These are phyloP conservation scores for Patellaria atrata DNA, from an alignment of 495 filamentous ascomycete species.

Conservation along the genomic window DNA sequence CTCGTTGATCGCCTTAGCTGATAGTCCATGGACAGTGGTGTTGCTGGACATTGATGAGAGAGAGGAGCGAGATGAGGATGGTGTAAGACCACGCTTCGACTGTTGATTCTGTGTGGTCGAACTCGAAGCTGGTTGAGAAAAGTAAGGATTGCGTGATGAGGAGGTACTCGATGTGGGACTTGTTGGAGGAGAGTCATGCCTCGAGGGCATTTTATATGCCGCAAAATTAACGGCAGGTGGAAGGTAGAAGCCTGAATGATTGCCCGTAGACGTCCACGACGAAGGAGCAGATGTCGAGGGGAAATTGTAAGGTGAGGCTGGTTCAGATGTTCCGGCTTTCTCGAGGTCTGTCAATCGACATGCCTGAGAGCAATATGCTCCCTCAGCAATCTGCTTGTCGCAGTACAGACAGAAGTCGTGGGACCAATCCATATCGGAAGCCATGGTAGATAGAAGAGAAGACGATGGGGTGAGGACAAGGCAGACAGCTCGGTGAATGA, in stretches of 20 bases:
- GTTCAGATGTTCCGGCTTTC: conserved; percentile 31
- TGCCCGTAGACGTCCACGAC: conserved; percentile 4
- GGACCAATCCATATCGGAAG: conserved; percentile 56
- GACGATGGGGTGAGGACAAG: neutral
- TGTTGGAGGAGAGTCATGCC: conserved; percentile 11
- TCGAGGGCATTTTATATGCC: conserved; percentile 25
- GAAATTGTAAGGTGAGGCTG: conserved; percentile 9
- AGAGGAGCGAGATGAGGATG: conserved; percentile 74
- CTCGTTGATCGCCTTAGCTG: conserved; percentile 63
- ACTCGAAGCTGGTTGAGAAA: conserved; percentile 15
- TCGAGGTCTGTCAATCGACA: conserved; percentile 84
- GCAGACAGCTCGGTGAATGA: neutral
- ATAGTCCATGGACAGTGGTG: conserved; percentile 40
- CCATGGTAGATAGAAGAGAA: conserved; percentile 7
- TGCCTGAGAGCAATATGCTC: conserved; percentile 81
- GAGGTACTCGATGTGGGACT: conserved; percentile 3
- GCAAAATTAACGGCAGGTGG: conserved; percentile 56
- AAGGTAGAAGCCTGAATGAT: conserved; percentile 42
- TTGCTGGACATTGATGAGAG: conserved; percentile 63
- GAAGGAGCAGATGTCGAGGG: conserved; percentile 15
- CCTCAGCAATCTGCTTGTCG: conserved; percentile 67
- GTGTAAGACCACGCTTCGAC: conserved; percentile 38
- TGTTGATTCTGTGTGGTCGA: conserved; percentile 9
- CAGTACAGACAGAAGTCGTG: conserved; percentile 90
- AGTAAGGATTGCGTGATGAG: conserved; percentile 10